A percentile compares a stretch with the other conserved stretches of the same genome.
phyloP scores from a whole-genome alignment of 2,329 filamentous ascomycete genomes.

The Talaromyces sp. region DNA sequence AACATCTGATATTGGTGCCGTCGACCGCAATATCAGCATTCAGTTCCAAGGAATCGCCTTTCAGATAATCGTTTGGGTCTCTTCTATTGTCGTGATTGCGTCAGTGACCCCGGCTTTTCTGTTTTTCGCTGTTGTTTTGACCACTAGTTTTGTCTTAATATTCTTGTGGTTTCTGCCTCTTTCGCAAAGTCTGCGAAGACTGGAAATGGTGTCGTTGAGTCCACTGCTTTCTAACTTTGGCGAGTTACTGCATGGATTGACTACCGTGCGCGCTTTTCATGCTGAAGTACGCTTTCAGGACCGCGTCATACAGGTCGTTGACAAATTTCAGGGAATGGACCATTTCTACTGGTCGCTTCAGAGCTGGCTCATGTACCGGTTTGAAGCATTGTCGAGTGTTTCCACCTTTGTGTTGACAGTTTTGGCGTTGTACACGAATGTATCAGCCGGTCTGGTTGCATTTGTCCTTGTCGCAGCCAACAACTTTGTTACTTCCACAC shows the following conservation, averaged over 20 bases:
- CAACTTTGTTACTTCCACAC: conserved; percentile 61
- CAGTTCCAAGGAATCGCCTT: conserved; percentile 69
- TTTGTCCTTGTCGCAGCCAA: conserved; percentile 73
- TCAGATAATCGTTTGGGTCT: conserved; percentile 64
- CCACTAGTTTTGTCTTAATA: conserved; percentile 63
- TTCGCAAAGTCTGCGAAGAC: conserved; percentile 73
- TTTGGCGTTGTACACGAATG: conserved; percentile 67
- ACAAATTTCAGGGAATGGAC: conserved; percentile 89
- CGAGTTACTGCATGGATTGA: conserved; percentile 76
- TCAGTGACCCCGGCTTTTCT: conserved; percentile 68
- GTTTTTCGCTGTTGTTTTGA: conserved; percentile 63
- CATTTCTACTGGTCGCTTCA: conserved; percentile 93
- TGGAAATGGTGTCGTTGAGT: conserved; percentile 85
- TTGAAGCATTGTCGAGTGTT: conserved; percentile 64
- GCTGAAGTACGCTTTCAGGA: conserved; percentile 75
- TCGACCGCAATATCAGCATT: conserved; percentile 77
- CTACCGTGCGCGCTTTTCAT: conserved; percentile 77
- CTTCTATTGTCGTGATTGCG: conserved; percentile 71
- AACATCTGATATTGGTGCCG: conserved; percentile 81
- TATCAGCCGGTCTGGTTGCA: conserved; percentile 72
- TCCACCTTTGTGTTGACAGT: conserved; percentile 70
- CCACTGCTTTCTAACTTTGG: conserved; percentile 92
- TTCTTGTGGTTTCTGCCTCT: conserved; percentile 75
- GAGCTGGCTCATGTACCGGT: conserved; percentile 76
- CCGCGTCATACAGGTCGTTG: conserved; percentile 72